Evolutionary conservation across 2,329 filamentous ascomycete genomes (phyloP).

Genomic region (Aspergillus hiratsukae): DNA sequence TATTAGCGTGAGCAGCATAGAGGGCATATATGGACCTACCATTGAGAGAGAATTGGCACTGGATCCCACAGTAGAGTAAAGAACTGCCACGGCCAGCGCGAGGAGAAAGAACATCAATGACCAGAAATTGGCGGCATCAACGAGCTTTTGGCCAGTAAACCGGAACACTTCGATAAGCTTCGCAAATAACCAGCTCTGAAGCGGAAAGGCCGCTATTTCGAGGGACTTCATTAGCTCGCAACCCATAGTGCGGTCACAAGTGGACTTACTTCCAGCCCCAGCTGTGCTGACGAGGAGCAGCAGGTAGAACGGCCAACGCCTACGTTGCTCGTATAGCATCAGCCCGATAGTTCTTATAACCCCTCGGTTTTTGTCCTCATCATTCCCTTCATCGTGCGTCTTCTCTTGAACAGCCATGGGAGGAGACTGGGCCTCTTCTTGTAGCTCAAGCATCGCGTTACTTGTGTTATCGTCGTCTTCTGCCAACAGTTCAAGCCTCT

Average conservation of each 20-base stretch:
- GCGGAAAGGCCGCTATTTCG: slow-evolving; percentile 21
- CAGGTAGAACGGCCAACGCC: neutral
- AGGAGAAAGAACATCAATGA: slow-evolving; percentile 54
- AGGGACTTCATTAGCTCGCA: neutral
- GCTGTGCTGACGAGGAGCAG: neutral
- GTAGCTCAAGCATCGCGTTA: neutral
- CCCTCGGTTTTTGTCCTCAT: neutral
- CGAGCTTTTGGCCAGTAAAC: slow-evolving; percentile 34
- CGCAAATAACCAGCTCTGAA: slow-evolving; percentile 44
- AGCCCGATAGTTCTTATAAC: neutral
- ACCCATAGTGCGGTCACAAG: no score
- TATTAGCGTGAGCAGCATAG: slow-evolving; percentile 9
- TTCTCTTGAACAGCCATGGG: neutral
- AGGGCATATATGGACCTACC: slow-evolving; percentile 21
- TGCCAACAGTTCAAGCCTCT: neutral
- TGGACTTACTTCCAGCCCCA: slow-evolving; percentile 4
- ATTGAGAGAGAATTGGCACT: slow-evolving; percentile 43
- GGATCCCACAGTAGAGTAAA: slow-evolving; percentile 45
- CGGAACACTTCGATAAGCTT: slow-evolving; percentile 47
- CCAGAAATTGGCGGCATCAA: slow-evolving; percentile 46
- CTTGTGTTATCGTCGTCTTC: neutral
- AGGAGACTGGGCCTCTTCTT: neutral
- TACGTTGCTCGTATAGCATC: slow-evolving; percentile 4
- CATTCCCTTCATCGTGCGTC: neutral
- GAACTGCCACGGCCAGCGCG: slow-evolving; percentile 43